phyloP scores from a whole-genome alignment of 148 eudicot genomes.

The Chenopodium formosanum region DNA sequence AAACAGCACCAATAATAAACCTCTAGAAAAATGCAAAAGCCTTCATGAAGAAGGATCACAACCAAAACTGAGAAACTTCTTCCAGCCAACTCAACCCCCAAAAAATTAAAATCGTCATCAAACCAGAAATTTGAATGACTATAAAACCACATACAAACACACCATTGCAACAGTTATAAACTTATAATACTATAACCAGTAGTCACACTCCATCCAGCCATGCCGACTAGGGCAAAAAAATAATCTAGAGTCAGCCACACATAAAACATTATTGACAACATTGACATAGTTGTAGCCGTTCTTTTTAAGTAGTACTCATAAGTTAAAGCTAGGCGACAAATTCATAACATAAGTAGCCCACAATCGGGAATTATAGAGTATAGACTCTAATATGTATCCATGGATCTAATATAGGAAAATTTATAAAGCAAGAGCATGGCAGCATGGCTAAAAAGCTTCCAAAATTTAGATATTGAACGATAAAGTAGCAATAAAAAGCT shows the following conservation, averaged over 20 bases:
- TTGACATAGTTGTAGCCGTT: neutral
- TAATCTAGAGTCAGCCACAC: neutral
- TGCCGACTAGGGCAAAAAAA: neutral
- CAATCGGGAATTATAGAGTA: too few species aligned
- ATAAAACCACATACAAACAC: neutral
- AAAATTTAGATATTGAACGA: too few species aligned
- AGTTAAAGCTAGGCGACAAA: too few species aligned
- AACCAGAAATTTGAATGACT: neutral
- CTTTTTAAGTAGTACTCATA: too few species aligned
- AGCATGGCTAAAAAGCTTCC: too few species aligned
- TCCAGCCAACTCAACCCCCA: neutral
- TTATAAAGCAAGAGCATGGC: too few species aligned
- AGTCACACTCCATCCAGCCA: neutral
- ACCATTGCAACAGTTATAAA: too few species aligned
- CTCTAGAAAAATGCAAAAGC: neutral
- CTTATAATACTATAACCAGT: neutral
- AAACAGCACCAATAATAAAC: too few species aligned
- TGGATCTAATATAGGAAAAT: too few species aligned
- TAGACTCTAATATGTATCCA: too few species aligned
- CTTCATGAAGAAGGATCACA: neutral
- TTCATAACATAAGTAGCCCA: too few species aligned
- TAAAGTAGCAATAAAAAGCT: too few species aligned
- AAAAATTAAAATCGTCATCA: neutral
- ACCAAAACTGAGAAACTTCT: neutral
- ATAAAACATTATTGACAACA: neutral